Conservation (phyloP, 805 yeast genomes). For the Ogataea saltuana region DNA sequence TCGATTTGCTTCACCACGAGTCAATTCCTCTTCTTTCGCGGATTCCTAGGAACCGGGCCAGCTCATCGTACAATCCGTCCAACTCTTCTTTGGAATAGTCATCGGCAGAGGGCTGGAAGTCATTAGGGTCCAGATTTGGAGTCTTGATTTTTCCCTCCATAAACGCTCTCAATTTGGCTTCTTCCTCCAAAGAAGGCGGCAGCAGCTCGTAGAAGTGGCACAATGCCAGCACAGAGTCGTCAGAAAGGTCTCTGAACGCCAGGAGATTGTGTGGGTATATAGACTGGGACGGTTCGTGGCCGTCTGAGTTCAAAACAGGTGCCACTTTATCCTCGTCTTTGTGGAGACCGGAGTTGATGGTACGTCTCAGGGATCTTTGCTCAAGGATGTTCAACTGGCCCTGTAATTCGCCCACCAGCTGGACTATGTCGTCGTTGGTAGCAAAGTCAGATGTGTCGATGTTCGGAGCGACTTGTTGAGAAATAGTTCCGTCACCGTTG, state of each 20-base stretch:
- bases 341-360: slow-evolving; percentile 57
- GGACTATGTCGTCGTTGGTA: slow-evolving; percentile 81
- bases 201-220: slow-evolving; percentile 76
- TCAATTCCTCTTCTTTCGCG: slow-evolving; percentile 47
- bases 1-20: slow-evolving; percentile 43
- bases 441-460: slow-evolving; percentile 59
- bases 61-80: slow-evolving; percentile 56
- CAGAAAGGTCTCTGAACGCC: slow-evolving; percentile 50
- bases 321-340: slow-evolving; percentile 50
- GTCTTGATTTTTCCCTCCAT: slow-evolving; percentile 50
- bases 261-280: slow-evolving; percentile 59
- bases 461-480: slow-evolving; percentile 4
- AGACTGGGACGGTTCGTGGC: slow-evolving; percentile 58
- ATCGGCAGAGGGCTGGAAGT: slow-evolving; percentile 32
- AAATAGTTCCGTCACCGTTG: slow-evolving; percentile 20
- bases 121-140: slow-evolving; percentile 35
- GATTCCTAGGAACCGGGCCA: slow-evolving; percentile 71
- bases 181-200: slow-evolving; percentile 61
- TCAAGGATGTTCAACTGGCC: slow-evolving; percentile 81
- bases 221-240: slow-evolving; percentile 50
- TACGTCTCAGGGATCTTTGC: slow-evolving; percentile 71
- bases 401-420: slow-evolving; percentile 86
- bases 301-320: slow-evolving; percentile 77
- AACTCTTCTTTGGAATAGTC: slow-evolving; percentile 49
- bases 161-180: slow-evolving; percentile 50